phyloP scores from a whole-genome alignment of 176 grass and related monocot genomes.

The Avena atlantica region DNA sequence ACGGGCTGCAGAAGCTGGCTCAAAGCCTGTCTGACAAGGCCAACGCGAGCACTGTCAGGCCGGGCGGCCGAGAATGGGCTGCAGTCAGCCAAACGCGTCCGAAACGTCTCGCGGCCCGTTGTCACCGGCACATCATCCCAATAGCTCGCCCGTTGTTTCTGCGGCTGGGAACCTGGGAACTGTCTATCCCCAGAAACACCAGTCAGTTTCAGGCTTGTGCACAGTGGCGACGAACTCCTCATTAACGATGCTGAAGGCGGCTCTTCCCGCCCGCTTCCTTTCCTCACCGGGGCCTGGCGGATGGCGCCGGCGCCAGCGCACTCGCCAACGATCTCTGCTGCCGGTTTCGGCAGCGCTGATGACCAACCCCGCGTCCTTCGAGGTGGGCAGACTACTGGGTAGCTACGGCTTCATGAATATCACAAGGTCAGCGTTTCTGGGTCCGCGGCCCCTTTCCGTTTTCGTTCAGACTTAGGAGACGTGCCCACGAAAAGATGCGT shows the following conservation, averaged over 20 bases:
- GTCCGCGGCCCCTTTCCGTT: not conserved
- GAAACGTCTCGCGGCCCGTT: not conserved
- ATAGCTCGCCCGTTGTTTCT: slow-evolving; percentile 6
- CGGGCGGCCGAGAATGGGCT: too few relatives aligned
- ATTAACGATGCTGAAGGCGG: slow-evolving; percentile 51
- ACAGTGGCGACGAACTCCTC: not conserved
- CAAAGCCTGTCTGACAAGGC: too few relatives aligned
- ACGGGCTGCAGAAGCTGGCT: too few relatives aligned
- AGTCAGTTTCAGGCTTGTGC: slow-evolving; percentile 18
- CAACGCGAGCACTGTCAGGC: too few relatives aligned
- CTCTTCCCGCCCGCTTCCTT: slow-evolving; percentile 43
- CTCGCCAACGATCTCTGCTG: not conserved
- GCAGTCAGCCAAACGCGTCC: too few relatives aligned
- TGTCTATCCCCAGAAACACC: slow-evolving; percentile 26
- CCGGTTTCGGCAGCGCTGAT: slow-evolving; percentile 56
- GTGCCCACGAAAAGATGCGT: not conserved
- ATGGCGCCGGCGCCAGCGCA: slow-evolving; percentile 40
- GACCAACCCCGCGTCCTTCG: slow-evolving; percentile 80
- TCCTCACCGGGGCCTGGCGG: slow-evolving; percentile 32
- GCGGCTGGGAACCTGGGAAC: slow-evolving; percentile 29
- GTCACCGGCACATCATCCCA: not conserved
- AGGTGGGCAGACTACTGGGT: slow-evolving; percentile 81
- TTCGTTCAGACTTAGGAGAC: not conserved
- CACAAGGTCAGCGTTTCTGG: slow-evolving; percentile 63
- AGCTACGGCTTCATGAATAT: slow-evolving; percentile 95